These are phyloP conservation scores for Xylaria sp. DNA, from an alignment of 2,329 filamentous ascomycete genomes.

Conservation along the genomic window DNA sequence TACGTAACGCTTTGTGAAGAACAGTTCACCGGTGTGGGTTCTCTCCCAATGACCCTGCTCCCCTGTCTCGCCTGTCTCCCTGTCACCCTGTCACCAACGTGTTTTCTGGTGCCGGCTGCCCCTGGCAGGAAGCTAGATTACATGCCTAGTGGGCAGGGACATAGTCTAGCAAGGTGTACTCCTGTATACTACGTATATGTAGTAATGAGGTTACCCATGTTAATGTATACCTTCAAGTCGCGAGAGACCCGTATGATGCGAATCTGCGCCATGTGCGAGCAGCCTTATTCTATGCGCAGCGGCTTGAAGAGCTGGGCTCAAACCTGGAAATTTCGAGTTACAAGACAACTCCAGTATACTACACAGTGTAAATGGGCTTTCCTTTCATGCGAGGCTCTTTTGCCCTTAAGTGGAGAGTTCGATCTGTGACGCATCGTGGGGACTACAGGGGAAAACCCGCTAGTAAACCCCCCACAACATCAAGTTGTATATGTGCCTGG, in stretches of 20 bases:
- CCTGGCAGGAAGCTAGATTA: conserved; percentile 17
- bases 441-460: conserved; percentile 23
- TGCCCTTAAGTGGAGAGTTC: conserved; percentile 26
- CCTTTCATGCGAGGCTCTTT: conserved; percentile 33
- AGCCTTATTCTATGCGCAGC: not conserved
- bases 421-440: conserved; percentile 33
- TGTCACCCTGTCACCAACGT: conserved; percentile 21
- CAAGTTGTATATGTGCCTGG: conserved; percentile 2
- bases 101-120: conserved; percentile 31
- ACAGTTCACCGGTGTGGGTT: conserved; percentile 36
- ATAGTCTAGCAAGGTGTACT: conserved; percentile 11
- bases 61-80: too few relatives aligned
- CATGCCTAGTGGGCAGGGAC: conserved; percentile 8
- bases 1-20: conserved; percentile 19
- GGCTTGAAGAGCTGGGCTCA: not conserved
- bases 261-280: not conserved
- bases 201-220: conserved; percentile 3
- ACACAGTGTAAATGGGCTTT: not conserved
- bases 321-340: not conserved
- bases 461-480: conserved; percentile 14
- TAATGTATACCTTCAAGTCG: not conserved
- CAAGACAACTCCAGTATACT: not conserved
- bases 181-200: not conserved
- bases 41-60: conserved; percentile 1
- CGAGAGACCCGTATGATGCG: not conserved